Percentiles rank a stretch among this genome's conserved stretches.
Conservation (phyloP, 345 rosid species). For the Hibiscus syriacus region DNA sequence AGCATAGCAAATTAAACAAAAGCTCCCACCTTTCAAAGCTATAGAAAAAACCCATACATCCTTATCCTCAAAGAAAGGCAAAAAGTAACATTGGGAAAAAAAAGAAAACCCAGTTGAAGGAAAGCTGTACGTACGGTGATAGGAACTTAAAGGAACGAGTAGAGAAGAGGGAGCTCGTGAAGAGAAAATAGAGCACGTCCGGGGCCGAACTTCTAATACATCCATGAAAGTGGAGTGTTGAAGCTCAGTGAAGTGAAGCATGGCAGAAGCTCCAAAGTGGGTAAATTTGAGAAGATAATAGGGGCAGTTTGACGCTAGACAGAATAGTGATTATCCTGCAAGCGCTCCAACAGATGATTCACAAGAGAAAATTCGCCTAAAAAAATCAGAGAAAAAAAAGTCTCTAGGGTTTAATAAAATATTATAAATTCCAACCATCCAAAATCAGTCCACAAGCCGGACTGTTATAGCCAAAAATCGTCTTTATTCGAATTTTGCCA, state of each 20-base stretch:
- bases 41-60: background rate
- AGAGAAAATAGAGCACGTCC: constrained; percentile 25
- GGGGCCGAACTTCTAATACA: constrained; percentile 33
- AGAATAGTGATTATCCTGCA: too few relatives aligned
- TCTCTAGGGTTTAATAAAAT: too few relatives aligned
- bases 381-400: too few relatives aligned
- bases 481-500: too few relatives aligned
- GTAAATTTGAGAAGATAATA: constrained; percentile 4
- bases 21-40: background rate
- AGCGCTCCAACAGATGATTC: too few relatives aligned
- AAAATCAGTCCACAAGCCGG: too few relatives aligned
- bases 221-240: constrained; percentile 35
- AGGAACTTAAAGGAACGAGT: constrained; percentile 29
- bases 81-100: background rate
- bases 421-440: too few relatives aligned
- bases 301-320: too few relatives aligned
- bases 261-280: background rate
- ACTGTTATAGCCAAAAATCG: too few relatives aligned
- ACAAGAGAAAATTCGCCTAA: too few relatives aligned
- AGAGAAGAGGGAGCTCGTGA: constrained; percentile 33
- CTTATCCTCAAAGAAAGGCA: background rate
- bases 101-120: background rate
- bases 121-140: constrained; percentile 39
- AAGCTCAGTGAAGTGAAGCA: constrained; percentile 21
- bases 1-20: background rate